A percentile compares a stretch with the other conserved stretches of the same genome.
phyloP scores from a whole-genome alignment of 139 green algal species.

The Eudorina sp. region DNA sequence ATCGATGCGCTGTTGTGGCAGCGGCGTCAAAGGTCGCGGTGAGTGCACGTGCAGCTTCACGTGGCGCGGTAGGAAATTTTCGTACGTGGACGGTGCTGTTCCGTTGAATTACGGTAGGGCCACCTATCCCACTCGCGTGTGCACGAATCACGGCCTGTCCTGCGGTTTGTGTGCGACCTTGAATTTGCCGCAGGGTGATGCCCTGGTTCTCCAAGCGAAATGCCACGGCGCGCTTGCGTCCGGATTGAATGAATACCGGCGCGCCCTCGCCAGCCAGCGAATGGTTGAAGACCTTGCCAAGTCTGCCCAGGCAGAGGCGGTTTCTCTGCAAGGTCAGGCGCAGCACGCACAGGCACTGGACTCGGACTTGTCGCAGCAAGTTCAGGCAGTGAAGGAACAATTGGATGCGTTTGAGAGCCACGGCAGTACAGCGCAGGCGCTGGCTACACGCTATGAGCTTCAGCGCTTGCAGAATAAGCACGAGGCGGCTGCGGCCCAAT shows the following conservation, averaged over 20 bases:
- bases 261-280: neutral
- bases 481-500: neutral
- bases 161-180: too few species aligned
- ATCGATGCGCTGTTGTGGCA: neutral
- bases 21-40: neutral
- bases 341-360: neutral
- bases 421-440: constrained; percentile 8
- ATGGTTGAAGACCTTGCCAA: neutral
- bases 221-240: neutral
- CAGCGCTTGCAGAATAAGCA: constrained; percentile 35
- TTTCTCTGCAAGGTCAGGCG: neutral
- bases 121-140: too few species aligned
- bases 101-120: too few species aligned
- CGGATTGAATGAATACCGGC: neutral
- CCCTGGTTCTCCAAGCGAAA: neutral
- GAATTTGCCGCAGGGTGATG: neutral
- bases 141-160: too few species aligned
- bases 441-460: constrained; percentile 24
- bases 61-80: too few species aligned
- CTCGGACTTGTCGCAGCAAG: neutral
- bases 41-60: too few species aligned
- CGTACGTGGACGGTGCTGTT: too few species aligned
- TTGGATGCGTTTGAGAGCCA: neutral
- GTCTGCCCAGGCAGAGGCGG: neutral
- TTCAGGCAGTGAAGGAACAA: neutral